phyloP scores from a whole-genome alignment of 768 basidiomycete genomes.

The Lactarius tabidus region DNA sequence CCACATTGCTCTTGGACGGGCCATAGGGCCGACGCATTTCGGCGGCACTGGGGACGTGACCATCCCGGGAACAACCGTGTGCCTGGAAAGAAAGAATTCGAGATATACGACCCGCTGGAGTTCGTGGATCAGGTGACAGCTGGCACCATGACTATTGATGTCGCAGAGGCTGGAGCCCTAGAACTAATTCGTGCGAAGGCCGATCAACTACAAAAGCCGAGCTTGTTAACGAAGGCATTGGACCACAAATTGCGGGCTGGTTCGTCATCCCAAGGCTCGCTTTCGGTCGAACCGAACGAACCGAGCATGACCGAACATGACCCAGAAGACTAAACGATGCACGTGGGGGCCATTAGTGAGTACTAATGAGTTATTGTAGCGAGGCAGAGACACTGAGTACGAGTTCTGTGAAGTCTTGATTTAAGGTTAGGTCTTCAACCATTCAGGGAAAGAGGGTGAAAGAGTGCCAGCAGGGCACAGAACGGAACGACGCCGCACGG shows the following conservation, averaged over 20 bases:
- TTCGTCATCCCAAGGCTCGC: no score
- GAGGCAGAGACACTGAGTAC: no score
- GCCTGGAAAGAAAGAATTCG: background rate
- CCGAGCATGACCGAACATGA: no score
- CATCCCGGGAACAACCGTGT: background rate
- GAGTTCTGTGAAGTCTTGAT: no score
- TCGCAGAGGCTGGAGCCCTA: background rate
- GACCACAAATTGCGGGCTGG: background rate
- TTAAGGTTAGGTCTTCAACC: no score
- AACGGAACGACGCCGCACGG: no score
- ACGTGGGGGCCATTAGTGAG: no score
- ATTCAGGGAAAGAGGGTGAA: no score
- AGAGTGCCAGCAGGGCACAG: no score
- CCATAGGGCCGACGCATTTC: background rate
- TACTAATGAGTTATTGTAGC: no score
- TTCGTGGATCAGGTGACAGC: background rate
- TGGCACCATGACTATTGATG: background rate
- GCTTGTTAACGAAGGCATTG: background rate
- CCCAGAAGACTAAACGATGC: no score
- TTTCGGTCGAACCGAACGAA: no score
- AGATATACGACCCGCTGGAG: slow-evolving; percentile 1
- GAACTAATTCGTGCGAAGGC: background rate
- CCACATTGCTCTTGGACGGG: background rate
- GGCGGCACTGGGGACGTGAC: background rate
- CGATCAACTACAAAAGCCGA: background rate